Conservation (phyloP, 140 eudicot species). For the Bidens hawaiensis region DNA sequence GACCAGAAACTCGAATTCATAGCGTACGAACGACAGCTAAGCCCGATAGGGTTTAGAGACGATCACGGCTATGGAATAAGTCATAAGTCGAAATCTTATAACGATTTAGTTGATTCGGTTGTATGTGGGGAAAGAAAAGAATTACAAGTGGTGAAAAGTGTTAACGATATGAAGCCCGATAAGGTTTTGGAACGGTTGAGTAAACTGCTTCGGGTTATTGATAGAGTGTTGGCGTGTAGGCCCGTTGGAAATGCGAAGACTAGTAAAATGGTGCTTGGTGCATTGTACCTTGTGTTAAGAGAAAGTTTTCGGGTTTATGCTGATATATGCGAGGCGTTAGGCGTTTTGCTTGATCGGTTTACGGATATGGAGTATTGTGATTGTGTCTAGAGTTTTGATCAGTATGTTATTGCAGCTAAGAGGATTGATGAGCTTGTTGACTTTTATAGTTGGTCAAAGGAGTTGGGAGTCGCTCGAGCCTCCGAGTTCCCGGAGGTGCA, state of each 20-base stretch:
- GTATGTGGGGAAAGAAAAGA: conserved; percentile 23
- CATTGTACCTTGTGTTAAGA: conserved; percentile 43
- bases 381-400: conserved; percentile 62
- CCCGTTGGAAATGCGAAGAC: conserved; percentile 67
- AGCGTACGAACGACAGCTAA: conserved; percentile 46
- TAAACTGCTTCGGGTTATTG: conserved; percentile 58
- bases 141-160: conserved; percentile 33
- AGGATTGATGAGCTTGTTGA: conserved; percentile 56
- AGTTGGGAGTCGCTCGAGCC: conserved; percentile 52
- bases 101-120: conserved; percentile 41
- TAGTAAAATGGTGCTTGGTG: conserved; percentile 55
- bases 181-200: conserved; percentile 49
- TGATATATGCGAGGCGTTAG: conserved; percentile 62
- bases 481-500: conserved; percentile 65
- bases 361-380: conserved; percentile 62
- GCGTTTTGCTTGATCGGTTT: conserved; percentile 53
- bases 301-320: conserved; percentile 72
- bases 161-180: conserved; percentile 60
- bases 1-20: conserved; percentile 72
- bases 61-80: conserved; percentile 39
- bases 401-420: conserved; percentile 49
- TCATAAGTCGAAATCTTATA: conserved; percentile 45
- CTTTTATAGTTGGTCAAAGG: conserved; percentile 71
- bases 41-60: conserved; percentile 28
- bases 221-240: conserved; percentile 51